These are phyloP conservation scores for Lachnellula cervina DNA, from an alignment of 2,329 filamentous ascomycete species.

Conservation along the genomic window DNA sequence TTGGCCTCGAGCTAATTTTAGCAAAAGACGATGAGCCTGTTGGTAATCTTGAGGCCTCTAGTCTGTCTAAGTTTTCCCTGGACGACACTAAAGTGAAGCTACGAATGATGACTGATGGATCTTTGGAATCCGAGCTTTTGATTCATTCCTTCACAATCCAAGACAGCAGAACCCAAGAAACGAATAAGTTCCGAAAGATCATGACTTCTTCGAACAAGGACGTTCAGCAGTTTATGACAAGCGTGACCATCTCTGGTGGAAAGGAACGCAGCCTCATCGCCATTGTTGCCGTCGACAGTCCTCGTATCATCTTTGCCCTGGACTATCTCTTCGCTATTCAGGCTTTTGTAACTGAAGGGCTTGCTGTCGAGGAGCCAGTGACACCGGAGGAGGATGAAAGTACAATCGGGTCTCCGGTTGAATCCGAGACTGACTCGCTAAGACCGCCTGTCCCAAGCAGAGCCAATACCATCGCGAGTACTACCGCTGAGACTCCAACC, in stretches of 20 bases:
- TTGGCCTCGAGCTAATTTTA: conserved; percentile 82
- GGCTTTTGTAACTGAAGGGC: conserved; percentile 69
- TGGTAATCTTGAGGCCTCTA: conserved; percentile 71
- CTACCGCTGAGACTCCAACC: conserved; percentile 26
- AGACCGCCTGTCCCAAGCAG: conserved; percentile 12
- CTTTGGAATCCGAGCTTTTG: conserved; percentile 85
- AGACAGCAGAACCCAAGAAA: conserved; percentile 82
- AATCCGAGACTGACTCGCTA: conserved; percentile 55
- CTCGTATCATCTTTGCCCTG: conserved; percentile 87
- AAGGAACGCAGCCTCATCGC: conserved; percentile 78
- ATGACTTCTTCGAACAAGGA: conserved; percentile 96
- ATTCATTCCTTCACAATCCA: conserved; percentile 93
- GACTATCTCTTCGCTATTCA: conserved; percentile 93
- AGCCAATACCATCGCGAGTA: conserved; percentile 23
- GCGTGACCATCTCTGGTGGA: conserved; percentile 84
- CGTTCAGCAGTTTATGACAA: conserved; percentile 98
- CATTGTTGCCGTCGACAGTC: conserved; percentile 91
- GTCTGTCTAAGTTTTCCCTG: conserved; percentile 88
- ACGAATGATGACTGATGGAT: conserved; percentile 86
- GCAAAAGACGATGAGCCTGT: conserved; percentile 72
- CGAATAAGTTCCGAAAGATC: conserved; percentile 95
- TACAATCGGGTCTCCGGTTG: conserved; percentile 51
- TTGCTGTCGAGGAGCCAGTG: conserved; percentile 58
- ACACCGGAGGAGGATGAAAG: conserved; percentile 47
- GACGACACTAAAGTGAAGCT: conserved; percentile 91